phyloP scores from a whole-genome alignment of 1,284 basidiomycete genomes.

The Anthracocystis setariae region DNA sequence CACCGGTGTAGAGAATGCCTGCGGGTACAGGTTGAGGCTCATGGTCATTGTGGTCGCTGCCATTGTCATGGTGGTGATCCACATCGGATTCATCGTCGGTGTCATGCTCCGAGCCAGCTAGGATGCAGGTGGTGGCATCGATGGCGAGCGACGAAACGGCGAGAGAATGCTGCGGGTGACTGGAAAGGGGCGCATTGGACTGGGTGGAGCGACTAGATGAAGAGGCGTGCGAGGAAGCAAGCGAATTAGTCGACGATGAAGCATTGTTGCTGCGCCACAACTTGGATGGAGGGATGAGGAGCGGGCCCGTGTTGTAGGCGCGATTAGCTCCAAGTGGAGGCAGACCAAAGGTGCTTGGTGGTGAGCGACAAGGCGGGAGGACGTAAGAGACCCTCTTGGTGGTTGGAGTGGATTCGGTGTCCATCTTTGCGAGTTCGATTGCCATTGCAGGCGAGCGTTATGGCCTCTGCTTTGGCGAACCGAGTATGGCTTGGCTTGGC shows the following conservation, averaged over 20 bases:
- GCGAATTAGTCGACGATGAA: conserved; percentile 16
- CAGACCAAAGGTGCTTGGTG: conserved; percentile 49
- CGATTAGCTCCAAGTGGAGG: conserved; percentile 45
- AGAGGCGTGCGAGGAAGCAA: conserved; percentile 5
- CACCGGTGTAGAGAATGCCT: conserved; percentile 92
- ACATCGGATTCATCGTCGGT: conserved; percentile 8
- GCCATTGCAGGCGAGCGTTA: conserved; percentile 10
- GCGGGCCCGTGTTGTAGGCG: conserved; percentile 23
- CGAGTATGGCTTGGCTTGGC: not conserved
- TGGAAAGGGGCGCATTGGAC: conserved; percentile 18
- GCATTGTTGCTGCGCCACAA: not conserved
- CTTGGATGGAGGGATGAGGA: conserved; percentile 23
- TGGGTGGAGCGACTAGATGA: conserved; percentile 13
- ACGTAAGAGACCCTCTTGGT: conserved; percentile 55
- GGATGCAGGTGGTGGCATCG: conserved; percentile 55
- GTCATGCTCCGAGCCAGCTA: not conserved
- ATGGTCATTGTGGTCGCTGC: not conserved
- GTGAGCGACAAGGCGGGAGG: conserved; percentile 38
- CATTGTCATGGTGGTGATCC: conserved; percentile 3
- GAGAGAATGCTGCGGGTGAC: conserved; percentile 59
- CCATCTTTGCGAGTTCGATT: conserved; percentile 20
- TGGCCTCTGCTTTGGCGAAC: not conserved
- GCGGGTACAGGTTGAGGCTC: conserved; percentile 71
- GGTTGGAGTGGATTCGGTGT: conserved; percentile 26
- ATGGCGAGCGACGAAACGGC: conserved; percentile 62